Base-by-base conservation (phyloP, 169 alveolate species). In the Plasmodium relictum region DNA sequence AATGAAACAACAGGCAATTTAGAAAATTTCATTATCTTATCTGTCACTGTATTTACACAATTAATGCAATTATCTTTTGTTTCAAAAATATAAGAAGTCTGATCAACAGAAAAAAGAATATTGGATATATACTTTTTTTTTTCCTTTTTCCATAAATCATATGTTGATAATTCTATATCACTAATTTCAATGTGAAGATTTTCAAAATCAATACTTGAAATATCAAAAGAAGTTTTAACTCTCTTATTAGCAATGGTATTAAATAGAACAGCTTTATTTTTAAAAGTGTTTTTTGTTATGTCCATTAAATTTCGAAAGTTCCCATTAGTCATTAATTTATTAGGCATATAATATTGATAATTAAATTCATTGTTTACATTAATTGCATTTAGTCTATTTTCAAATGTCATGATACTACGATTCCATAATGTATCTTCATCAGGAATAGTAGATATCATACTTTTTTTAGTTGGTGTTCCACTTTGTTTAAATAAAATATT, bases 111-210 rank as follows among this genome's bases (percentile, higher is more conserved):
- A 26, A 80, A 80, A 52, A 80, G 72, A 8, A 83, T 71, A 80
- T 80, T 80, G 22, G 90, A 80, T 0, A 80, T 52, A 68, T 80
- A 80, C 24, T 80, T 80, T 61, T 80, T 80, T 56, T 80, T 80
- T 80, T 80, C 90, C 26, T 80, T 80, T 31, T 80, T 80, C 90
- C 90, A 80, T 80, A 80, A 80, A 80, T 80, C 90, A 37, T 80
- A 80, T 7, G 58, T 69, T 39, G 90, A 80, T 69, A 68, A 52
- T 80, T 80, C 90, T 37, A 80, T 45, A 48, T 80, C 83, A 80
- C 66, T 80, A 42, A 66, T 69, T 56, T 80, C 90, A 37, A 54
- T 56, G 45, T 80, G 68, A n/a, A 80, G 20, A 66, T 80, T 80
- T 66, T 80, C 90, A 50, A 80, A 80, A 80, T 80, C 83, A 18